Conservation (phyloP, 805 yeast genomes). For the Candida patagonica region DNA sequence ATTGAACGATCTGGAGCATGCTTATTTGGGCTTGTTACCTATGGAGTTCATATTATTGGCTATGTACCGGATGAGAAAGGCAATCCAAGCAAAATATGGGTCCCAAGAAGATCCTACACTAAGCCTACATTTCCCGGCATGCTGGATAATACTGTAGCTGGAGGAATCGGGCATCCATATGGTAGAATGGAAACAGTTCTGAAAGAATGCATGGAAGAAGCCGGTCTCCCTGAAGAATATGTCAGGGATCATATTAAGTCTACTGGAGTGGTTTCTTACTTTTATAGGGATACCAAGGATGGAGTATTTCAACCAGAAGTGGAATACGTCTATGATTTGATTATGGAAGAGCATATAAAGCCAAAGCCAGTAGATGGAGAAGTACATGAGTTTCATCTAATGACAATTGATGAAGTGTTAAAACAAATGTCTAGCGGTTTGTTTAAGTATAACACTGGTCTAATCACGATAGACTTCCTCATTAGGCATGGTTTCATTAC, state of each 20-base stretch:
- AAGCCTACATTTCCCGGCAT: constrained; percentile 86
- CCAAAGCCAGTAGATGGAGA: constrained; percentile 68
- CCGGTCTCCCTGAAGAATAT: constrained; percentile 53
- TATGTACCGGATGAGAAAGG: constrained; percentile 47
- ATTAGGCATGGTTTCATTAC: constrained; percentile 74
- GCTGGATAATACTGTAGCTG: constrained; percentile 92
- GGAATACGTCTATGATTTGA: constrained; percentile 70
- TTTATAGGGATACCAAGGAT: constrained; percentile 21
- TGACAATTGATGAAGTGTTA: constrained; percentile 51
- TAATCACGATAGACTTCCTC: constrained; percentile 72
- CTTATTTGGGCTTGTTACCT: constrained; percentile 75
- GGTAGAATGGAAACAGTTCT: constrained; percentile 66
- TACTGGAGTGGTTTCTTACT: constrained; percentile 64
- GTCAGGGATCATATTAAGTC: constrained; percentile 38
- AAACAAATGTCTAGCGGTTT: constrained; percentile 42
- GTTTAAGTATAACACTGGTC: constrained; percentile 86
- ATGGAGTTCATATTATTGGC: constrained; percentile 85
- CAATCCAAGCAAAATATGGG: constrained; percentile 46
- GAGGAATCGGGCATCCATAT: constrained; percentile 80
- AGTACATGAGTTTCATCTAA: constrained; percentile 59
- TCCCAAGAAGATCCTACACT: constrained; percentile 67
- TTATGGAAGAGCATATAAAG: constrained; percentile 34
- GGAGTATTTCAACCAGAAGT: constrained; percentile 84
- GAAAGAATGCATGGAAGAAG: constrained; percentile 89
- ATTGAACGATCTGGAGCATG: constrained; percentile 79